Percentiles rank a stretch among this genome's conserved stretches.
These are phyloP conservation scores for Miscanthus lutarioriparius DNA, from an alignment of 176 grass and related monocot genomes.

Conservation along the genomic window DNA sequence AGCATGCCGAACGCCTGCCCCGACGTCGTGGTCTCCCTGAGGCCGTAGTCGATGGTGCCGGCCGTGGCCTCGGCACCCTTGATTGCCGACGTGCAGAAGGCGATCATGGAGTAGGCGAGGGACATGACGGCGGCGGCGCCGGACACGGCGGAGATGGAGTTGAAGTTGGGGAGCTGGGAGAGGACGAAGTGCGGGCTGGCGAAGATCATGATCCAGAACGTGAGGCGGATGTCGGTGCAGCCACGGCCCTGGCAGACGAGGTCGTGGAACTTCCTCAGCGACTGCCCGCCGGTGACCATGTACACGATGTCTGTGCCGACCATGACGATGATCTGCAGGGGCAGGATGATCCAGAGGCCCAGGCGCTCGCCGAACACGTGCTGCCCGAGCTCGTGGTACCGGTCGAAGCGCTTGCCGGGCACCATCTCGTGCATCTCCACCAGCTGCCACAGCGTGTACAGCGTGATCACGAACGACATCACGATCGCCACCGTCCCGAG, in stretches of 20 bases:
- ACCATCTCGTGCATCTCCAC: constrained; percentile 75
- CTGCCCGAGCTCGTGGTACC: constrained; percentile 74
- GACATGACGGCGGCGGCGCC: constrained; percentile 67
- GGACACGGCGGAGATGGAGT: constrained; percentile 62
- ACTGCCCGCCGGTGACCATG: constrained; percentile 61
- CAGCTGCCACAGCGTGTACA: constrained; percentile 77
- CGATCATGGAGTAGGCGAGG: constrained; percentile 61
- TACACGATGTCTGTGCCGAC: constrained; percentile 50
- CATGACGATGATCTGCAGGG: constrained; percentile 54
- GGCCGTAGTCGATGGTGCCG: constrained; percentile 8
- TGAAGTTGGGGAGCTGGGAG: constrained; percentile 56
- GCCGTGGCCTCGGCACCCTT: constrained; percentile 13
- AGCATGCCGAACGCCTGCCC: constrained; percentile 48
- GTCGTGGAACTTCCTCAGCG: constrained; percentile 49
- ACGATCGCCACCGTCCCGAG: constrained; percentile 40
- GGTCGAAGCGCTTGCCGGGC: constrained; percentile 64
- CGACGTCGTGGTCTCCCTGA: constrained; percentile 3
- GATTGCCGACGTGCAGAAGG: constrained; percentile 34
- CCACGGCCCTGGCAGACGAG: constrained; percentile 31
- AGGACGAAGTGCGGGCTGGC: constrained; percentile 52
- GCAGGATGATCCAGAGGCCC: constrained; percentile 65
- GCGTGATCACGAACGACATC: constrained; percentile 57
- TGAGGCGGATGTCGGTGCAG: constrained; percentile 44
- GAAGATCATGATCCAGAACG: constrained; percentile 60
- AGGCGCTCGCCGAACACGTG: constrained; percentile 53